Evolutionary conservation across 2,329 filamentous ascomycete genomes (phyloP).

Genomic region (Madurella fahalii): DNA sequence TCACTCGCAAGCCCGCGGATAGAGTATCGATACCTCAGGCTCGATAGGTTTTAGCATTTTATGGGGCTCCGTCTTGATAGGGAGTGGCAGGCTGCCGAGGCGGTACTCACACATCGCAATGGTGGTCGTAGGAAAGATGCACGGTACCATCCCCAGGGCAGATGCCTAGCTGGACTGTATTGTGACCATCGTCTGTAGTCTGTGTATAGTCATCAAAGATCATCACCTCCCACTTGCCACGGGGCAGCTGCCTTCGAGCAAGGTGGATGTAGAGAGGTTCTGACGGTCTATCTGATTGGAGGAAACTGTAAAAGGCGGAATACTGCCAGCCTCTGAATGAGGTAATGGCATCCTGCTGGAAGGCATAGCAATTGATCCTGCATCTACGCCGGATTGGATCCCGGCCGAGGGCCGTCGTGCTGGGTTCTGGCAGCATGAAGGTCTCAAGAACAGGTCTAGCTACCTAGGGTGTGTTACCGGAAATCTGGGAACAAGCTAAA

Average conservation of each 20-base stretch:
- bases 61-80: background rate
- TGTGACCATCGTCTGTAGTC: slow-evolving; percentile 48
- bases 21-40: slow-evolving; percentile 38
- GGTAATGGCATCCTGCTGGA: slow-evolving; percentile 46
- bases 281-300: slow-evolving; percentile 11
- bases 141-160: slow-evolving; percentile 49
- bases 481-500: background rate
- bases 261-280: slow-evolving; percentile 43
- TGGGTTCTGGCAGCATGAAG: slow-evolving; percentile 28
- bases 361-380: slow-evolving; percentile 44
- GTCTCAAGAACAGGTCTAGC: background rate
- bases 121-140: slow-evolving; percentile 50
- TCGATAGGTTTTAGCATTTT: slow-evolving; percentile 7
- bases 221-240: slow-evolving; percentile 42
- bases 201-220: slow-evolving; percentile 48
- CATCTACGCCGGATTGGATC: slow-evolving; percentile 35
- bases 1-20: slow-evolving; percentile 29
- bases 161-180: slow-evolving; percentile 50
- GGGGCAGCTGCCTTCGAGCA: slow-evolving; percentile 40
- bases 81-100: no score
- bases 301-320: slow-evolving; percentile 40
- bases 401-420: slow-evolving; percentile 32
- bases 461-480: background rate
- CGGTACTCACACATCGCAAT: slow-evolving; percentile 34
- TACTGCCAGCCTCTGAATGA: slow-evolving; percentile 48